Base-by-base conservation (phyloP, 371 early-diverging fungal genomes). In the Circinella umbellata region DNA sequence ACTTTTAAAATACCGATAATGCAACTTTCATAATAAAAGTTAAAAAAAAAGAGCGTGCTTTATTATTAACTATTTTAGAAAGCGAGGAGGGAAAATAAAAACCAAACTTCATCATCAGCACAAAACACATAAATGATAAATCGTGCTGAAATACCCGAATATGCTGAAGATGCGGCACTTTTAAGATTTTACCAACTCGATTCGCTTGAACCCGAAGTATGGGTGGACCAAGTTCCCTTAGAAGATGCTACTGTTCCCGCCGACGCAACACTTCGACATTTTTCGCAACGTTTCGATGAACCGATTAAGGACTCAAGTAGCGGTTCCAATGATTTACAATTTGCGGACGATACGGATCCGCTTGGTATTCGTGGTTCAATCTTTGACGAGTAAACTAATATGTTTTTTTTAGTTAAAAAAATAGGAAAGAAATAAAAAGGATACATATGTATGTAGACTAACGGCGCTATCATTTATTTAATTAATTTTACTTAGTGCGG, bases 141-240 rank as follows among this genome's bases (percentile, higher is more conserved):
- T 48, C 68, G 69, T 14, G 36, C 64, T 9, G 72, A 69, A 39
- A 47, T 76, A 63, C 83, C 77, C 51, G 84, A 84, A 61, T 84
- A 80, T 66, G 84, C 80, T n/a, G 84, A 84, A 73, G 84, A 84
- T 73, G 84, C 84, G 15, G 84, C 84, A 47, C 77, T 77, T 67
- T 73, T 77, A 48, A 67, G 78, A 10, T 81, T 82, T 61, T 85
- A 85, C 55, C 72, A 81, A 51, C 64, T 85, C 10, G 85, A 85
- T 20, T 74, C 81, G 4, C 67, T 85, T 35, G 82, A 85, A 39
- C 76, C 81, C 4, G 80, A 81, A 18, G 70, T 73, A 13, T 85
- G 85, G 85, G 69, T 76, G 3, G 85, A 85, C 48, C 77, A 84
- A 61, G 73, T 63, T 5, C 64, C 71, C 10, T 49, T 60, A 4